Percentiles rank a stretch among this genome's conserved stretches.
phyloP scores from a whole-genome alignment of 2,329 filamentous ascomycete genomes.

The Xylariaceae sp. region DNA sequence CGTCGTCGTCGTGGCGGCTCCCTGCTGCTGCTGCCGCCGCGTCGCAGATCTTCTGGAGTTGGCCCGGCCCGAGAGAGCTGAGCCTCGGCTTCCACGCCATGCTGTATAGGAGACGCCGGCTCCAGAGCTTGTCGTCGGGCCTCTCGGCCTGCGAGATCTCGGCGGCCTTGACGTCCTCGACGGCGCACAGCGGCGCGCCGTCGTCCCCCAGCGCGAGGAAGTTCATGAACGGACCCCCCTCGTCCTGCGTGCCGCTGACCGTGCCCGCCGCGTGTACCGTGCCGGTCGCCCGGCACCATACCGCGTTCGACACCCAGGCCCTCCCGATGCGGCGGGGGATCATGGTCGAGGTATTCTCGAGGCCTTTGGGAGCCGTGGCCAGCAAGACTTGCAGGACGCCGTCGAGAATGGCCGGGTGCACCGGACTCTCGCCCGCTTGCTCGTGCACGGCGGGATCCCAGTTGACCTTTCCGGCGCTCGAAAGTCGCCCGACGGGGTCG shows the following conservation, averaged over 20 bases:
- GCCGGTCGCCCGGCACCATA: slow-evolving; percentile 23
- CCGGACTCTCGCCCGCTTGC: no score
- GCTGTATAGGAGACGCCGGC: slow-evolving; percentile 26
- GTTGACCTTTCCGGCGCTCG: no score
- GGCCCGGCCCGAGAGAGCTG: slow-evolving; percentile 23
- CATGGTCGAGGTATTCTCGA: slow-evolving; percentile 13
- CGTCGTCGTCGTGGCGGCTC: no score
- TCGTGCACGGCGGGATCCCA: no score
- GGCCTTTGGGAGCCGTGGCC: slow-evolving; percentile 15
- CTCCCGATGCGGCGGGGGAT: slow-evolving; percentile 23
- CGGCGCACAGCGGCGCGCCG: slow-evolving; percentile 20
- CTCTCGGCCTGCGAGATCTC: slow-evolving; percentile 15
- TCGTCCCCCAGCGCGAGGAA: slow-evolving; percentile 24
- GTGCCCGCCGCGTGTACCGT: slow-evolving; percentile 19
- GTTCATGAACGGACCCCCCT: slow-evolving; percentile 19
- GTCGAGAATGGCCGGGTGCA: slow-evolving; percentile 32
- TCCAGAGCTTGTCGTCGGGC: slow-evolving; percentile 17
- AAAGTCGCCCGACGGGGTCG: no score
- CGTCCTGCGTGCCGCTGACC: slow-evolving; percentile 6
- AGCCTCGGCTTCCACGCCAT: slow-evolving; percentile 32
- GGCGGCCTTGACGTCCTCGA: slow-evolving; percentile 18
- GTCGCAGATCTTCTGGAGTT: slow-evolving; percentile 19
- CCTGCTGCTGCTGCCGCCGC: no score
- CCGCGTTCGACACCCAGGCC: slow-evolving; percentile 26
- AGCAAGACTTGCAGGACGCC: slow-evolving; percentile 25